These are phyloP conservation scores for Lentinula edodes DNA, from an alignment of 768 basidiomycete genomes.

Conservation along the genomic window DNA sequence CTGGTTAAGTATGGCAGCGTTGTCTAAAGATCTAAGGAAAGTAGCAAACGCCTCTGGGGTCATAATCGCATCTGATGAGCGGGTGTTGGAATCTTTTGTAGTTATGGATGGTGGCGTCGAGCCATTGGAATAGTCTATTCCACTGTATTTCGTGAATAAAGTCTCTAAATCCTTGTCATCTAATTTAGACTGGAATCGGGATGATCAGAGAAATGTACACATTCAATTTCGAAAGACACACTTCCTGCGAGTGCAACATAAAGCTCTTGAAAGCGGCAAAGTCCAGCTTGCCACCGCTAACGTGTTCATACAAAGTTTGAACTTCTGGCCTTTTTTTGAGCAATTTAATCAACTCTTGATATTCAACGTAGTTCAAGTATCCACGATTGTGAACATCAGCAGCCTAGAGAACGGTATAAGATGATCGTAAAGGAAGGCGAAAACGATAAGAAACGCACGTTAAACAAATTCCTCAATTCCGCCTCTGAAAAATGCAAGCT, in stretches of 20 bases:
- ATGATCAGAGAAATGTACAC: not conserved
- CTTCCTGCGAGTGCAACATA: constrained; percentile 39
- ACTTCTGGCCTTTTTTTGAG: constrained; percentile 86
- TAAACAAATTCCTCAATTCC: constrained; percentile 54
- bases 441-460: constrained; percentile 28
- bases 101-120: constrained; percentile 4
- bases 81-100: not conserved
- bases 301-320: constrained; percentile 49
- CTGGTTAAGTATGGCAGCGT: not conserved
- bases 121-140: not conserved
- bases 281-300: constrained; percentile 34
- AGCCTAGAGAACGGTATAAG: constrained; percentile 33
- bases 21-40: constrained; percentile 4
- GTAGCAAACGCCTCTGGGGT: not conserved
- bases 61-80: not conserved
- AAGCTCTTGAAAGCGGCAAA: constrained; percentile 38
- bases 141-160: constrained; percentile 31
- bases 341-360: constrained; percentile 75
- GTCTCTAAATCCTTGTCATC: constrained; percentile 21
- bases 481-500: constrained; percentile 54
- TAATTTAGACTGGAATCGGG: not conserved
- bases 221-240: constrained; percentile 8
- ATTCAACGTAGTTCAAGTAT: constrained; percentile 72
- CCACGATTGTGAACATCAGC: constrained; percentile 53
- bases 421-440: not conserved